These are phyloP conservation scores for Ogataea hybrid DNA, from an alignment of 1,139 yeast genomes.

Conservation along the genomic window DNA sequence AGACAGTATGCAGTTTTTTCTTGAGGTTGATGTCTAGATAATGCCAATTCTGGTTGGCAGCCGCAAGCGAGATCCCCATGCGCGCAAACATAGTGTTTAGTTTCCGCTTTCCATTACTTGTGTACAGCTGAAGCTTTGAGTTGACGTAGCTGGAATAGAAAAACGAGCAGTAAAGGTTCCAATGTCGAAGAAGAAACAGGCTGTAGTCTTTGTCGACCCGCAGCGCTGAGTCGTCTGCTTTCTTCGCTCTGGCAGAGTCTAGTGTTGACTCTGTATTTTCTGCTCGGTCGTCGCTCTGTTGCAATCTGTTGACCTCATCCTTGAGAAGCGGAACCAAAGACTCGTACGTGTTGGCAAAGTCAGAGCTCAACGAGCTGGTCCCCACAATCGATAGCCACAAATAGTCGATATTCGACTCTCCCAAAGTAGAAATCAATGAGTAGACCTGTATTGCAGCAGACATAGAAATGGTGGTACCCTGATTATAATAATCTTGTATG, in stretches of 20 bases:
- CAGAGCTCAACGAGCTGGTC: constrained; percentile 73
- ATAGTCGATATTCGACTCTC: constrained; percentile 66
- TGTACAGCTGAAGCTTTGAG: constrained; percentile 84
- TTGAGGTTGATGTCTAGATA: constrained; percentile 84
- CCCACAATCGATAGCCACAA: constrained; percentile 92
- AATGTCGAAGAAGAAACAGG: constrained; percentile 82
- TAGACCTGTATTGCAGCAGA: constrained; percentile 80
- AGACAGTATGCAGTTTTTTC: constrained; percentile 65
- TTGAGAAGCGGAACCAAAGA: constrained; percentile 68
- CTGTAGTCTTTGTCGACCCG: constrained; percentile 82
- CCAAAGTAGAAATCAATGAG: constrained; percentile 74
- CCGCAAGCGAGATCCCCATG: constrained; percentile 90
- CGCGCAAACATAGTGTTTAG: constrained; percentile 90
- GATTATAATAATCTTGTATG: constrained; percentile 70
- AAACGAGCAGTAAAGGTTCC: constrained; percentile 91
- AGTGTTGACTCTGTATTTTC: constrained; percentile 7
- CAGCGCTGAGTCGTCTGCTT: constrained; percentile 65
- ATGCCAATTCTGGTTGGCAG: constrained; percentile 90
- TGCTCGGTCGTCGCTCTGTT: constrained; percentile 18
- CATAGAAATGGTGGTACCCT: constrained; percentile 76
- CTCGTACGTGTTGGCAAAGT: constrained; percentile 75
- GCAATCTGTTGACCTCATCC: constrained; percentile 79
- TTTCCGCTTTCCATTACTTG: constrained; percentile 85
- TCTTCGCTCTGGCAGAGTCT: constrained; percentile 37
- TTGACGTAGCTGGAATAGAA: constrained; percentile 87